Percentiles rank a stretch among this genome's conserved stretches.
phyloP scores from a whole-genome alignment of 257 asterid genomes.

The Craterostigma plantagineum region DNA sequence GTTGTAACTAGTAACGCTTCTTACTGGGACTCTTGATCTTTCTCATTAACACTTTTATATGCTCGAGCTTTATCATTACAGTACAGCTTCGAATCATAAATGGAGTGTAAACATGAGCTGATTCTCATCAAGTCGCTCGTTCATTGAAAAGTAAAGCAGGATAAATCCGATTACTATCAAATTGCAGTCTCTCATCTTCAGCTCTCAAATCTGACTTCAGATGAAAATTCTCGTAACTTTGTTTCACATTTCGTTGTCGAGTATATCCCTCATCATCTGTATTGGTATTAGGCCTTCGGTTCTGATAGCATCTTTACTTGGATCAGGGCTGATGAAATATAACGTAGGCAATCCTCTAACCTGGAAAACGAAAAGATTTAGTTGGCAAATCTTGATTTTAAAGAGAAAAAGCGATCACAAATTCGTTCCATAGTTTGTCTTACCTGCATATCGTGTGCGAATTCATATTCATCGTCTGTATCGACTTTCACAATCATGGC shows the following conservation, averaged over 20 bases:
- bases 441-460: constrained; percentile 92
- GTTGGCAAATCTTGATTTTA: neutral
- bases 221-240: too few species aligned
- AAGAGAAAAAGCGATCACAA: neutral
- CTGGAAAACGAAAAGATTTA: constrained; percentile 44
- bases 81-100: too few species aligned
- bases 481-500: constrained; percentile 82
- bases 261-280: constrained; percentile 79
- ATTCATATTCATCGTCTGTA: constrained; percentile 86
- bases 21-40: too few species aligned
- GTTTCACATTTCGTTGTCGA: constrained; percentile 67
- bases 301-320: constrained; percentile 74
- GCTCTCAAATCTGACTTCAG: too few species aligned
- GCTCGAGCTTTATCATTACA: too few species aligned
- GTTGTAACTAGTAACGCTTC: too few species aligned
- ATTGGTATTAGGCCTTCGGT: constrained; percentile 95
- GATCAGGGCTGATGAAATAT: constrained; percentile 85
- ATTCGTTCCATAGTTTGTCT: neutral
- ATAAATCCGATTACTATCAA: too few species aligned
- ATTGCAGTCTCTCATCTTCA: too few species aligned
- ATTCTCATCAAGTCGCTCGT: too few species aligned
- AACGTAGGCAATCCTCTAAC: constrained; percentile 83
- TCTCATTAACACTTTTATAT: too few species aligned
- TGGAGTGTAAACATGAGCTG: too few species aligned
- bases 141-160: too few species aligned